These are phyloP conservation scores for Orbilia quercus DNA, from an alignment of 2,329 filamentous ascomycete species.

Conservation along the genomic window DNA sequence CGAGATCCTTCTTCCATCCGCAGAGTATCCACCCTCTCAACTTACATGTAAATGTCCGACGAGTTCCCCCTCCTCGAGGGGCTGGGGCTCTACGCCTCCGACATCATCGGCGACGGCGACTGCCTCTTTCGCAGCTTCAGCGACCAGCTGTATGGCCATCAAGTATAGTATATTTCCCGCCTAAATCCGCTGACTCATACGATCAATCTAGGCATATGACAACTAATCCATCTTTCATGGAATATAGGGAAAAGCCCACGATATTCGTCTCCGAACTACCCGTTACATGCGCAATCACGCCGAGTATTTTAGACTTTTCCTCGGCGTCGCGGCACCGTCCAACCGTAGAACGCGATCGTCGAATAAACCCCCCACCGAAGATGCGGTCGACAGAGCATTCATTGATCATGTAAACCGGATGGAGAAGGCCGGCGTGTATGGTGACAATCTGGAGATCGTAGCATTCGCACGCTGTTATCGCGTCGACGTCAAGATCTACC, in stretches of 20 bases:
- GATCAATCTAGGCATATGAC: conserved; percentile 49
- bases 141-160: conserved; percentile 58
- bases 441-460: conserved; percentile 75
- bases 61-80: conserved; percentile 70
- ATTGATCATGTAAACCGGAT: conserved; percentile 71
- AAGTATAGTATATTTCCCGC: conserved; percentile 45
- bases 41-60: conserved; percentile 60
- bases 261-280: conserved; percentile 70
- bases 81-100: conserved; percentile 70
- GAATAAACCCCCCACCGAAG: conserved; percentile 67
- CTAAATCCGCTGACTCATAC: conserved; percentile 22
- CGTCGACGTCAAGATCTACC: conserved; percentile 73
- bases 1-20: too few species aligned
- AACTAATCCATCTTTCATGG: conserved; percentile 3
- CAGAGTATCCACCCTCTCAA: not conserved
- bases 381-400: conserved; percentile 68
- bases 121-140: conserved; percentile 60
- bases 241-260: conserved; percentile 56
- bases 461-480: conserved; percentile 73
- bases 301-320: conserved; percentile 74
- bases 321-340: conserved; percentile 67
- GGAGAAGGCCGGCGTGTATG: conserved; percentile 72
- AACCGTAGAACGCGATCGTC: conserved; percentile 66
- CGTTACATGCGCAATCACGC: conserved; percentile 71
- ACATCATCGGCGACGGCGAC: conserved; percentile 74